Conservation (phyloP, 2,329 filamentous ascomycete species). For the Trichoderma guizhouense region DNA sequence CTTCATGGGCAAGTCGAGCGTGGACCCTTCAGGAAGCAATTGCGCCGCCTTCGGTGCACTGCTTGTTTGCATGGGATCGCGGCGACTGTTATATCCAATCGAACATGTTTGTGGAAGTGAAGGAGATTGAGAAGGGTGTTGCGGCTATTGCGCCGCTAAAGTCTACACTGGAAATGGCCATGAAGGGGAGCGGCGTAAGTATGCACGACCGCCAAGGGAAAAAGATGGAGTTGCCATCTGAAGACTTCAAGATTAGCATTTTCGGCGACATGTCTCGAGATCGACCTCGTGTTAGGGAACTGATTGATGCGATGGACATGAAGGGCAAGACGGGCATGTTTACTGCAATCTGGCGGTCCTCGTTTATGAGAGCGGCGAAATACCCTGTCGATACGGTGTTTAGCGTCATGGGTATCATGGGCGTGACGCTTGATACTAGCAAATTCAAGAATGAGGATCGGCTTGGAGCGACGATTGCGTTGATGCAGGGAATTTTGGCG, state of each 20-base stretch:
- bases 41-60: background rate
- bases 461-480: background rate
- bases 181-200: background rate
- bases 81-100: background rate
- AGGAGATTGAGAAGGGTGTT: background rate
- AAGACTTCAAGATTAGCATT: background rate
- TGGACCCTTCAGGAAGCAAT: conserved; percentile 9
- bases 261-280: background rate
- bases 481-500: conserved; percentile 4
- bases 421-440: background rate
- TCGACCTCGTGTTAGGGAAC: background rate
- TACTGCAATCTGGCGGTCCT: conserved; percentile 6
- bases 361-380: conserved; percentile 1
- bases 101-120: background rate
- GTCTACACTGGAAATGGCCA: background rate
- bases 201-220: background rate
- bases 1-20: background rate
- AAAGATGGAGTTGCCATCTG: background rate
- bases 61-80: background rate
- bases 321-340: conserved; percentile 6
- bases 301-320: conserved; percentile 7
- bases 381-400: background rate
- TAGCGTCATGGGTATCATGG: conserved; percentile 12
- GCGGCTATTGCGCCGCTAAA: background rate
- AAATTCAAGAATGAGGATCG: background rate